These are phyloP conservation scores for Stramenopiles sp. DNA, from an alignment of 352 stramenopile genomes.

Conservation along the genomic window DNA sequence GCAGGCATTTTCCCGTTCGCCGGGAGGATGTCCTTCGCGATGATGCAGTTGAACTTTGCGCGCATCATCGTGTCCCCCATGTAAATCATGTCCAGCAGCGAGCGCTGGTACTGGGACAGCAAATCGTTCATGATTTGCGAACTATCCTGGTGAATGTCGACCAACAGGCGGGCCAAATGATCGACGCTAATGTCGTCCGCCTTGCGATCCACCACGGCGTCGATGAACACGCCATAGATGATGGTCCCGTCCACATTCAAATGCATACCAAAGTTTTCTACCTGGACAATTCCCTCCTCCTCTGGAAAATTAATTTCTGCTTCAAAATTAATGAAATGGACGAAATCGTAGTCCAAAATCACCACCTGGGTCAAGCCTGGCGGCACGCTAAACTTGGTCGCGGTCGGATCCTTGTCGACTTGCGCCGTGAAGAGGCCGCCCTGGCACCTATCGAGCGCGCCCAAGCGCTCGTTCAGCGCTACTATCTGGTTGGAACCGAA, in stretches of 20 bases:
- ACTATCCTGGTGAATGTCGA: not conserved
- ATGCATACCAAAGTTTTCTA: slow-evolving; percentile 5
- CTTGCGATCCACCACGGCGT: not conserved
- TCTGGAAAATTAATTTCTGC: not conserved
- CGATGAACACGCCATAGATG: not conserved
- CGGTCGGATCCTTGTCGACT: not conserved
- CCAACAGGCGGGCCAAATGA: slow-evolving; percentile 4
- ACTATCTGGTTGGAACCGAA: not conserved
- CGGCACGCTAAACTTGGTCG: not conserved
- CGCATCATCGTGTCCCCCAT: not conserved
- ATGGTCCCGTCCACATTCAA: not conserved
- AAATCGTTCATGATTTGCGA: not conserved
- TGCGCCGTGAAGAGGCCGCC: not conserved
- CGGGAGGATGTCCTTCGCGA: not conserved
- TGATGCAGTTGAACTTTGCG: not conserved
- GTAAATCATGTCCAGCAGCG: not conserved
- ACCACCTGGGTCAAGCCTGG: not conserved
- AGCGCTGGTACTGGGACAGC: not conserved
- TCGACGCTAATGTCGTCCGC: not conserved
- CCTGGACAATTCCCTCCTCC: not conserved
- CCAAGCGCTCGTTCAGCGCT: not conserved
- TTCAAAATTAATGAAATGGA: not conserved
- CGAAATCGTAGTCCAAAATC: slow-evolving; percentile 3
- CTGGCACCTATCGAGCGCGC: not conserved
- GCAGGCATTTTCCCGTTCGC: not conserved